Evolutionary conservation across 1,284 basidiomycete species (phyloP), one percentile per base, ranked within the genome.

Genomic region (Puccinia novopanici): DNA sequence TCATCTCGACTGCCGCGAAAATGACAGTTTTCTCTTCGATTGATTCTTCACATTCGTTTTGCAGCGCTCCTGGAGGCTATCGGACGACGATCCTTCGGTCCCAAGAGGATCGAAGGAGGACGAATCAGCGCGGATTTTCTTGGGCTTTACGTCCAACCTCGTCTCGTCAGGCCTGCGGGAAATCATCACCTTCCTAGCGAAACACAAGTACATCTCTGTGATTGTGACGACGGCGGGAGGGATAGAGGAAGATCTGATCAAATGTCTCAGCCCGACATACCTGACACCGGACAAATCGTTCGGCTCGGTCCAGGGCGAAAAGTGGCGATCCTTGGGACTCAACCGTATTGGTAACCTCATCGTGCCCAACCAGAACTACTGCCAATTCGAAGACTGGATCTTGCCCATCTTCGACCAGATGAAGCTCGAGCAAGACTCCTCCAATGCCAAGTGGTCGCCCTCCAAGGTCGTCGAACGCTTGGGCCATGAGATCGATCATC

Each of bases 331-430:
- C 68, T 82, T 82, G 54, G 85, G 85, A 2, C 79, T 86, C 34
- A 86, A 86, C 63, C 83, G 85, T 0, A 86, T 86, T 80, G 85
- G 85, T n/a, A 86, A 86, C 67, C 72, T 86, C 65, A 77, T 86
- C 52, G 85, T 86, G n/a, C 85, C 85, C 72, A 86, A 86, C 82
- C 85, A 86, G 80, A 86, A 86, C 78, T 86, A 86, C 75, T 86
- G 85, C 83, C 84, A 84, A 81, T 86, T 86, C 54, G 85, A 86
- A 73, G 85, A 85, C 75, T 86, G 85, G 85, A 84, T 86, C 42
- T 84, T 86, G 82, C 85, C 85, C 19, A 86, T 85, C 52, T 82
- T 86, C 8, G 84, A 86, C 59, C 82, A 82, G 34, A 86, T 86
- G 85, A 79, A 84, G 10, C 82, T 82, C 30, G 85, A 86, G 75